Conservation (phyloP, 495 filamentous ascomycete genomes). For the Collariella sp. region DNA sequence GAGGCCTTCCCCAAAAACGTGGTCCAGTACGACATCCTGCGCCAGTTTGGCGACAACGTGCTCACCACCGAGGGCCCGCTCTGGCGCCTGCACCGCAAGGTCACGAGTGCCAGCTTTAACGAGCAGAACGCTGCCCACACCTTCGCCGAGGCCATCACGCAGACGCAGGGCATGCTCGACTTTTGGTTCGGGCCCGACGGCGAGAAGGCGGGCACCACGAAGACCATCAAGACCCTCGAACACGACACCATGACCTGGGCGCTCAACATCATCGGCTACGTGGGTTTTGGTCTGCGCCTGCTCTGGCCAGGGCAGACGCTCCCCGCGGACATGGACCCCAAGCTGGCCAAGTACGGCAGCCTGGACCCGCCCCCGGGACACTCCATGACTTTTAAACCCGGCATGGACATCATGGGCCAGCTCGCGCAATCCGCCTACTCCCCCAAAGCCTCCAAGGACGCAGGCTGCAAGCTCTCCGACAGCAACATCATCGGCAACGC, state of each 20-base stretch:
- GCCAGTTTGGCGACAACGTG: conserved; percentile 56
- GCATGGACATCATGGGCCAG: conserved; percentile 58
- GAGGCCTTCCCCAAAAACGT: conserved; percentile 62
- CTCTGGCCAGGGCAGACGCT: conserved; percentile 46
- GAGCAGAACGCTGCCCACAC: conserved; percentile 63
- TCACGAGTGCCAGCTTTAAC: conserved; percentile 58
- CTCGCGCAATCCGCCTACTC: conserved; percentile 42
- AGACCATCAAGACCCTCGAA: conserved; percentile 43
- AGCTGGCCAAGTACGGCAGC: conserved; percentile 36
- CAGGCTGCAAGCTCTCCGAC: conserved; percentile 33
- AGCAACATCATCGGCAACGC: conserved; percentile 61
- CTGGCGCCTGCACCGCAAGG: conserved; percentile 62
- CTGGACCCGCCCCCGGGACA: conserved; percentile 43
- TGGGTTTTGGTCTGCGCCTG: conserved; percentile 54
- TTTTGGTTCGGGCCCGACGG: conserved; percentile 35
- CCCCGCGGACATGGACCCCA: conserved; percentile 31
- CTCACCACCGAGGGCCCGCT: conserved; percentile 52
- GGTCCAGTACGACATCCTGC: conserved; percentile 46
- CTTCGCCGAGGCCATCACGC: conserved; percentile 50
- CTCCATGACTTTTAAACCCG: conserved; percentile 50
- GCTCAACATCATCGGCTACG: conserved; percentile 59
- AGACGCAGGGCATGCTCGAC: conserved; percentile 47
- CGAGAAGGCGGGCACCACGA: conserved; percentile 23
- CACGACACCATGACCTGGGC: conserved; percentile 54
- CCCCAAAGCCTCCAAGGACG: conserved; percentile 15